A percentile compares a stretch with the other conserved stretches of the same genome.
Evolutionary conservation across 2,329 filamentous ascomycete species (phyloP).

Genomic region (Pseudogymnoascus sp.): DNA sequence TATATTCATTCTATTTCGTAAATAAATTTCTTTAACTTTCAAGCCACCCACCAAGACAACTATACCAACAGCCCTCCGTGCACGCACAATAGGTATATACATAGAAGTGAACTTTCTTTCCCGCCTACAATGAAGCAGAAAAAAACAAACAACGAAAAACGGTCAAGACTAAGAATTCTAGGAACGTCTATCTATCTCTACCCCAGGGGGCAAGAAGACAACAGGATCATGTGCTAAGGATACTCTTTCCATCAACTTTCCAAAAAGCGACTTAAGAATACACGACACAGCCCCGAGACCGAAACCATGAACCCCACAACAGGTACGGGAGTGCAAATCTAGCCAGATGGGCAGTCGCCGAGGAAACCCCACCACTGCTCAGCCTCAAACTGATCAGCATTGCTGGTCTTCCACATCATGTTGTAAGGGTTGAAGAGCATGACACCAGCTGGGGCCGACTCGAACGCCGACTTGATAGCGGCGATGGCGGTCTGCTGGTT

Average conservation of each 20-base stretch:
- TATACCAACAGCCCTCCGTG: not conserved
- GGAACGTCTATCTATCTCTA: not conserved
- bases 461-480: slow-evolving; percentile 57
- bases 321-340: slow-evolving; percentile 13
- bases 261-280: not conserved
- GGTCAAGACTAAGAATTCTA: not conserved
- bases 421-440: slow-evolving; percentile 77
- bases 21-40: not conserved
- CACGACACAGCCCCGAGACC: not conserved
- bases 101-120: not conserved
- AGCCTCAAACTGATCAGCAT: slow-evolving; percentile 55
- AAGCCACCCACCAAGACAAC: not conserved
- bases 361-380: slow-evolving; percentile 73
- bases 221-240: not conserved
- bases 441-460: slow-evolving; percentile 43
- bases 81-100: slow-evolving; percentile 10
- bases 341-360: slow-evolving; percentile 26
- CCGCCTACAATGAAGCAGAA: not conserved
- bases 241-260: not conserved
- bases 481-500: slow-evolving; percentile 62
- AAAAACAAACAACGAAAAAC: not conserved
- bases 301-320: not conserved
- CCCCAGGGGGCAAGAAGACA: not conserved
- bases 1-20: not conserved
- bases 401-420: slow-evolving; percentile 69